Evolutionary conservation across 345 rosid genomes (phyloP), one percentile per base, ranked within the genome.

Genomic region (Citrus glauca): DNA sequence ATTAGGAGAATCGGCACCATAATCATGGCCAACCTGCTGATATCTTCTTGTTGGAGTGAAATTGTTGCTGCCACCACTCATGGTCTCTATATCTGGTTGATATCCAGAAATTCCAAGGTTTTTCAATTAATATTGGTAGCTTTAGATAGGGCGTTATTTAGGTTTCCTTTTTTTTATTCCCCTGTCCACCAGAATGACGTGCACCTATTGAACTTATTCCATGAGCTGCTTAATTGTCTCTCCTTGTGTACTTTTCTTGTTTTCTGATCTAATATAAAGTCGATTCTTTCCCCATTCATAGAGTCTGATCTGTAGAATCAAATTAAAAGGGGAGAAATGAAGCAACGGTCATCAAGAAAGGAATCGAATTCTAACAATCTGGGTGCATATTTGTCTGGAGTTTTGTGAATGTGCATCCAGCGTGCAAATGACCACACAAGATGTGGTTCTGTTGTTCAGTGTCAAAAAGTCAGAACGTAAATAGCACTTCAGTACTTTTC

Each of bases 61-160:
- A 65, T 66, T 71, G 73, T 77, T 56, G 76, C 40, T 28, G 72
- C 80, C n/a, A 2, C 63, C 64, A 66, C 74, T 81, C 83, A 77
- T 81, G 72, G 53, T 55, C 16, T 67, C 73, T 56, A 4, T 40
- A 2, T 53, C 69, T 22, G 30, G 42, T 76, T 67, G 48, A 22
- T 56, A 42, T 19, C 28, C 33, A 45, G 68, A 22, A 7, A 63
- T 17, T 37, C 24, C 69, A 20, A 20, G 20, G 11, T 33, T 42
- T 30, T 67, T 3, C 5, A 32, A 30, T 30, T 50, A 40, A 61
- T 25, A 57, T 6, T 28, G 42, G 59, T 17, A 16, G 37, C 57
- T 27, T 42, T 60, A n/a, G 38, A 38, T 20, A 37, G 45, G 48
- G 30, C 68, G 10, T 20, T n/a, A 14, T 45, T 6, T 22, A 77